Percentiles rank a stretch among this genome's conserved stretches.
Conservation (phyloP, 2,329 filamentous ascomycete genomes). For the Talaromyces sp. region DNA sequence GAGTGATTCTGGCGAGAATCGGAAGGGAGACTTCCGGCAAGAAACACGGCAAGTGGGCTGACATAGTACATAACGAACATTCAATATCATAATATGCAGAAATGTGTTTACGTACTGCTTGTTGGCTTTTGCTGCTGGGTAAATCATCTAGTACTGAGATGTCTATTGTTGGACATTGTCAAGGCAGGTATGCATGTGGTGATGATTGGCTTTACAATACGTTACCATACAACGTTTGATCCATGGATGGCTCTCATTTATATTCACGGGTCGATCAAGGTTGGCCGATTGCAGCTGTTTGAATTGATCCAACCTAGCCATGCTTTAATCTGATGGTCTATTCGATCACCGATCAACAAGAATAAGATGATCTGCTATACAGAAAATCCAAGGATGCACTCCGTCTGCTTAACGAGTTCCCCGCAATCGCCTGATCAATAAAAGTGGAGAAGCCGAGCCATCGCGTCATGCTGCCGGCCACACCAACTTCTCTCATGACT, state of each 20-base stretch:
- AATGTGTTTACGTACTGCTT: neutral
- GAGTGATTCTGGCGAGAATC: slow-evolving; percentile 6
- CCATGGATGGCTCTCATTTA: neutral
- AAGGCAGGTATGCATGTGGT: neutral
- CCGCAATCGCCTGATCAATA: neutral
- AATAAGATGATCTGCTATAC: neutral
- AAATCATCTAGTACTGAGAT: neutral
- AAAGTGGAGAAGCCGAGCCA: neutral
- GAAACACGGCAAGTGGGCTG: neutral
- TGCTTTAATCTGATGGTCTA: neutral
- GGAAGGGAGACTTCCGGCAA: neutral
- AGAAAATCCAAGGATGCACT: too few species aligned
- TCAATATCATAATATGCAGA: neutral
- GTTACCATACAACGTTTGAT: neutral
- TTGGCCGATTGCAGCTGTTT: neutral
- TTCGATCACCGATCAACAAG: neutral
- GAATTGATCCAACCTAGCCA: neutral
- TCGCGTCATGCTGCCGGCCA: neutral
- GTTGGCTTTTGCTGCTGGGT: neutral
- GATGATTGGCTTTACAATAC: neutral
- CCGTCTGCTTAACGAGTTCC: neutral
- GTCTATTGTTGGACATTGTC: neutral
- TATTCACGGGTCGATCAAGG: neutral
- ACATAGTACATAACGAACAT: neutral
- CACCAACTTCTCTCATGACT: neutral